Evolutionary conservation across 2,329 filamentous ascomycete species (phyloP).

Genomic region (Fusarium praegraminearum): DNA sequence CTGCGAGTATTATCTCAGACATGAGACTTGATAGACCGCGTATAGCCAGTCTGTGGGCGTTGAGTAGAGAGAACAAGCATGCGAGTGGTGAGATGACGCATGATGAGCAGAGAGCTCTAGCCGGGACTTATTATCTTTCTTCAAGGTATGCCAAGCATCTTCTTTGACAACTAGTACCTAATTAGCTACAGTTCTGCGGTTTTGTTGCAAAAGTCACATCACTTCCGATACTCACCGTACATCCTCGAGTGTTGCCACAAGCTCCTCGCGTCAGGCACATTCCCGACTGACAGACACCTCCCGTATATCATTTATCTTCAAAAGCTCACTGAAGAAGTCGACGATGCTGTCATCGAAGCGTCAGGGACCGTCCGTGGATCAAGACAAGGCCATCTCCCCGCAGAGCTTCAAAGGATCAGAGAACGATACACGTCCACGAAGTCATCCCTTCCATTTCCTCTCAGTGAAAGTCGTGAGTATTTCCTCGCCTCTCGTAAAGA

Average conservation of each 20-base stretch:
- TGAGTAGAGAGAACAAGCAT: conserved; percentile 42
- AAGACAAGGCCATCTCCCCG: conserved; percentile 14
- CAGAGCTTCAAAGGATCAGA: conserved; percentile 39
- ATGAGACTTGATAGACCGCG: conserved; percentile 49
- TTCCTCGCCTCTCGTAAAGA: rapidly evolving
- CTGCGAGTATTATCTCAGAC: conserved; percentile 50
- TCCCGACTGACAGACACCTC: conserved; percentile 47
- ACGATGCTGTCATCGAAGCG: conserved; percentile 43
- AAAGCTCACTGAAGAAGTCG: conserved; percentile 49
- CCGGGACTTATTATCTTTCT: conserved; percentile 50
- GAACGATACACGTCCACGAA: conserved; percentile 43
- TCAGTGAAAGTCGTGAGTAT: conserved; percentile 50
- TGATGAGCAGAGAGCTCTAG: conserved; percentile 49
- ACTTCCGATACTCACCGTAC: conserved; percentile 47
- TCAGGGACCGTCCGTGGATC: conserved; percentile 5
- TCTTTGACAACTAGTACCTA: neutral
- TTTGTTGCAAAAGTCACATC: conserved; percentile 49
- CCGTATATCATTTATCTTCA: conserved; percentile 50
- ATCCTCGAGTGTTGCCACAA: conserved; percentile 45
- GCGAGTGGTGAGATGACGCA: conserved; percentile 33
- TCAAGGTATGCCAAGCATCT: conserved; percentile 43
- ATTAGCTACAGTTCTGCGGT: conserved; percentile 34
- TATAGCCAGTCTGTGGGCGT: conserved; percentile 46
- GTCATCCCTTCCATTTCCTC: conserved; percentile 42
- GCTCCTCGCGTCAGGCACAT: conserved; percentile 23